Evolutionary conservation across 257 asterid species (phyloP).

Genomic region (Perilla frutescens): DNA sequence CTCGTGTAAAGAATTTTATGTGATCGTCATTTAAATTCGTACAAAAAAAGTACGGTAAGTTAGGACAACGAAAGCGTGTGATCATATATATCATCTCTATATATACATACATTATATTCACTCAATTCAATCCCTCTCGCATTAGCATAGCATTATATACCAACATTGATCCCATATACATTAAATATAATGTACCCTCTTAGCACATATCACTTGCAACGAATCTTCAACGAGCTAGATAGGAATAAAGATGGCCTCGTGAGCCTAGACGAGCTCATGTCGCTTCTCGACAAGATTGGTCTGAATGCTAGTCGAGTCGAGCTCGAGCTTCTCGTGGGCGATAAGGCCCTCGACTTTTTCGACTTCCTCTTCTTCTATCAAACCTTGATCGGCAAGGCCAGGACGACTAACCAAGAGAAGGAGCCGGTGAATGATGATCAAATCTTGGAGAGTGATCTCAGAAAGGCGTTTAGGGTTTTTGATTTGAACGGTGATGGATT

Average conservation of each 20-base stretch:
- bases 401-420: not conserved
- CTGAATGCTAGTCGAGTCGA: conserved; percentile 43
- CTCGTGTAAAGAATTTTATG: not conserved
- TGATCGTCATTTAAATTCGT: not conserved
- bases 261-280: conserved; percentile 52
- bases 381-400: conserved; percentile 30
- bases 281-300: conserved; percentile 47
- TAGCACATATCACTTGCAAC: conserved; percentile 44
- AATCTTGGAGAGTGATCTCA: conserved; percentile 49
- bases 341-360: conserved; percentile 40
- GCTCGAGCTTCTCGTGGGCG: conserved; percentile 54
- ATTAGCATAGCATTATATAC: no score
- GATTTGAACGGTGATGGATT: conserved; percentile 63
- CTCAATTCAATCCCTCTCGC: no score
- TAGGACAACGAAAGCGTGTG: conserved; percentile 18
- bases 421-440: not conserved
- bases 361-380: conserved; percentile 60
- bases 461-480: conserved; percentile 51
- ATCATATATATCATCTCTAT: conserved; percentile 8
- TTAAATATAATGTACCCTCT: conserved; percentile 45
- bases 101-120: not conserved
- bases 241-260: conserved; percentile 53
- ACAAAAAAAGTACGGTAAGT: conserved; percentile 13
- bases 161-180: no score
- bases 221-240: conserved; percentile 57